These are phyloP conservation scores for Fusarium acutatum DNA, from an alignment of 2,329 filamentous ascomycete species.

Conservation along the genomic window DNA sequence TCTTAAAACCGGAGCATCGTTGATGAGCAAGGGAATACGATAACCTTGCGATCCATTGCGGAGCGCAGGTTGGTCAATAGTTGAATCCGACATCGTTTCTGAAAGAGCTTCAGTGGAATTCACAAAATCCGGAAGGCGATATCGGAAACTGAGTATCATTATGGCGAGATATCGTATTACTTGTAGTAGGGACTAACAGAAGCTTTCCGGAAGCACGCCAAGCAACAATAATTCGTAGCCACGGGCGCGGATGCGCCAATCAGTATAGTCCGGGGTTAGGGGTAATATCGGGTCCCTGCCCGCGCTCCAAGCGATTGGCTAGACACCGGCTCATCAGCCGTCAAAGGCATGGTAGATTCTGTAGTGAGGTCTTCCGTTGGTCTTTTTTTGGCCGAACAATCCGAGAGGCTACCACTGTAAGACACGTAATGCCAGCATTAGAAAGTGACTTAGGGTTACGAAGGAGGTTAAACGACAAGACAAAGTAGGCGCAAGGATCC, in stretches of 20 bases:
- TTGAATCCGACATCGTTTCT: background rate
- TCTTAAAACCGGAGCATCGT: background rate
- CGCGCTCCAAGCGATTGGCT: background rate
- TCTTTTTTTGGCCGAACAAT: too few species aligned
- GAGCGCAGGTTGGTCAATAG: background rate
- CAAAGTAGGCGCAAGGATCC: background rate
- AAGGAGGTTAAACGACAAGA: background rate
- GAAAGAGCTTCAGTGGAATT: background rate
- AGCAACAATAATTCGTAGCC: background rate
- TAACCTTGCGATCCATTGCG: background rate
- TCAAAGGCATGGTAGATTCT: background rate
- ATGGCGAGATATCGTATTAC: background rate
- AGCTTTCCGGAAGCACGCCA: background rate
- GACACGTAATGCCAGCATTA: background rate
- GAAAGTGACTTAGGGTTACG: too few species aligned
- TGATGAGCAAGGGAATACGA: background rate
- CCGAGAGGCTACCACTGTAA: rapidly evolving
- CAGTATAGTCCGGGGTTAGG: background rate
- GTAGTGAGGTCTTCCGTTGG: rapidly evolving
- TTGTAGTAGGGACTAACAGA: background rate
- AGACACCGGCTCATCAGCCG: too few species aligned
- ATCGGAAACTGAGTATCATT: background rate
- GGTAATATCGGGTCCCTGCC: background rate
- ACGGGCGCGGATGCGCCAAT: background rate
- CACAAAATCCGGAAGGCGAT: background rate